phyloP scores from a whole-genome alignment of 257 asterid genomes.

The Lavandula angustifolia region DNA sequence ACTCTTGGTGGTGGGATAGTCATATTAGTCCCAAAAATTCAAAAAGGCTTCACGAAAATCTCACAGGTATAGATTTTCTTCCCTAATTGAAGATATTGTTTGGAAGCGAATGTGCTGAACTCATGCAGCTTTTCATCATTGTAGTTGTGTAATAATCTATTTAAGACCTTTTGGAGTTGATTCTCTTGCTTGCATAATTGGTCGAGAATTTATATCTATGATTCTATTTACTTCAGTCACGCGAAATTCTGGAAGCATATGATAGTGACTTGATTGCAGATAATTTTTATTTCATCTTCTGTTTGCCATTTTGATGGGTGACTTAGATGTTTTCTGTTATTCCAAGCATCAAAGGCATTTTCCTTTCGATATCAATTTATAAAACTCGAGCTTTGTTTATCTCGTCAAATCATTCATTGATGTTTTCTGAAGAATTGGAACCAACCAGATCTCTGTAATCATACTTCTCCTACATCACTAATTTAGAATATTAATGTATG shows the following conservation, averaged over 20 bases:
- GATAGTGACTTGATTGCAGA: neutral
- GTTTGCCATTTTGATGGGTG: conserved; percentile 16
- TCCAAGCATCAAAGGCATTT: neutral
- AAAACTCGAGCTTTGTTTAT: neutral
- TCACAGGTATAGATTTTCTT: conserved; percentile 60
- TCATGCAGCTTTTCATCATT: conserved; percentile 5
- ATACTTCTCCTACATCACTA: too few relatives aligned
- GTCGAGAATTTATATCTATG: neutral
- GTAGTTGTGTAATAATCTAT: conserved; percentile 3
- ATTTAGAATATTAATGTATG: neutral
- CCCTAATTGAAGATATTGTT: conserved; percentile 1
- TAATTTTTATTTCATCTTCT: neutral
- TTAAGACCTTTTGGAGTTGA: neutral
- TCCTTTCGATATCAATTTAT: conserved; percentile 16
- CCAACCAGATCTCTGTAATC: neutral
- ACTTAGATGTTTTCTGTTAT: neutral
- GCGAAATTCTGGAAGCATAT: neutral
- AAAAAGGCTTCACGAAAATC: conserved; percentile 96
- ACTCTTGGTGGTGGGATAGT: conserved; percentile 99
- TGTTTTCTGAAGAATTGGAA: neutral
- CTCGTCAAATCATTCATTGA: neutral
- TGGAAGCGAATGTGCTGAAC: conserved; percentile 16
- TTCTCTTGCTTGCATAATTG: neutral
- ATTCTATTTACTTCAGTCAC: conserved; percentile 9
- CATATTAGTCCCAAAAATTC: conserved; percentile 96